Evolutionary conservation across 2,329 filamentous ascomycete species (phyloP).

Genomic region (Zarea fungicola): DNA sequence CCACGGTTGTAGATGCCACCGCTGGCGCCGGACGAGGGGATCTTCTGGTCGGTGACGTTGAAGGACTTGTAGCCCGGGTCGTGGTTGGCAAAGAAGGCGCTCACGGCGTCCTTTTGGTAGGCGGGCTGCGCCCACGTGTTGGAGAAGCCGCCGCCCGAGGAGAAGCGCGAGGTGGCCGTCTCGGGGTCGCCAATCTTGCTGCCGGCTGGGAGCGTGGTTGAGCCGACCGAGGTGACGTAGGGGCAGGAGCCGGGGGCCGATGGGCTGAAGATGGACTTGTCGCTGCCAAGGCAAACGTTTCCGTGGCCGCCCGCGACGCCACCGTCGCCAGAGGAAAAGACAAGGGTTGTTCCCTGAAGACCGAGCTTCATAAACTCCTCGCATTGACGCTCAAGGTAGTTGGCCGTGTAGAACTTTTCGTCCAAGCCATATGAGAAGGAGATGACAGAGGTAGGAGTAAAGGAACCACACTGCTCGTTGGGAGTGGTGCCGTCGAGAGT

Average conservation of each 20-base stretch:
- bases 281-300: slow-evolving; percentile 10
- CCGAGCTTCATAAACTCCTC: slow-evolving; percentile 42
- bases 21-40: slow-evolving; percentile 29
- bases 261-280: slow-evolving; percentile 25
- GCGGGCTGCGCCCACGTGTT: slow-evolving; percentile 41
- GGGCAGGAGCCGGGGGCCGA: slow-evolving; percentile 35
- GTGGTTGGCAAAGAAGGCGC: slow-evolving; percentile 29
- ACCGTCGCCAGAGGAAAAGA: slow-evolving; percentile 36
- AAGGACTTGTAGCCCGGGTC: slow-evolving; percentile 30
- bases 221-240: slow-evolving; percentile 44
- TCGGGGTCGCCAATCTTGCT: slow-evolving; percentile 38
- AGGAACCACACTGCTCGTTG: slow-evolving; percentile 26
- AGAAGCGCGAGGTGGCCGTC: slow-evolving; percentile 39
- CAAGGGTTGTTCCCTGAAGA: slow-evolving; percentile 35
- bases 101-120: slow-evolving; percentile 40
- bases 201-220: slow-evolving; percentile 37
- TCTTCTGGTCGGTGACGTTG: slow-evolving; percentile 26
- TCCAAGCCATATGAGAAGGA: slow-evolving; percentile 41
- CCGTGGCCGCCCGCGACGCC: slow-evolving; percentile 27
- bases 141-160: slow-evolving; percentile 19
- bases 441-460: slow-evolving; percentile 27
- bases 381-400: slow-evolving; percentile 39
- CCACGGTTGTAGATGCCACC: slow-evolving; percentile 32
- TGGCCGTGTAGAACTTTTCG: slow-evolving; percentile 35
- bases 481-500: slow-evolving; percentile 42